Base-by-base conservation (phyloP, 495 filamentous ascomycete genomes). In the Aspergillus bertholletiae region DNA sequence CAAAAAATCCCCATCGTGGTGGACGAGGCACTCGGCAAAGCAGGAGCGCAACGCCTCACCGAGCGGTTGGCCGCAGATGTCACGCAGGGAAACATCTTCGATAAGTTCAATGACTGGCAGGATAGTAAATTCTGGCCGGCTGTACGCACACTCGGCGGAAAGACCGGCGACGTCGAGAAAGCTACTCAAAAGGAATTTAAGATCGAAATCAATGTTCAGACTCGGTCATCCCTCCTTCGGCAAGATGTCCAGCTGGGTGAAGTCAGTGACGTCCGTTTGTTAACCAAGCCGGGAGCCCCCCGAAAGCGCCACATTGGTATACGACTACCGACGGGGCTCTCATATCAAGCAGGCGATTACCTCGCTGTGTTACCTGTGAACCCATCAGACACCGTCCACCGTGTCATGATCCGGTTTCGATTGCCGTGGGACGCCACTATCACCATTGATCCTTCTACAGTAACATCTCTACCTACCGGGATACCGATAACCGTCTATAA, bases 71-170 rank as follows among this genome's bases (percentile, higher is more conserved):
- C 79, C 1, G 74, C 81, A 0, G 85, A 92, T 61, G 84, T 80
- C 39, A 81, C 84, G 7, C 63, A 76, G 12, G 81, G 79, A 1
- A 79, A 88, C 47, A 82, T 87, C 62, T 88, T 90, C 57, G 79
- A 76, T 24, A 81, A 84, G 48, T 90, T 92, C 59, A 88, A 90
- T 57, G 71, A 71, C 28, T 90, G 88, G 87, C 80, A 84, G 34
- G 84, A 88, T 58, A 70, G 77, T 0, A 61, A 74, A 3, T 73
- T 88, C 44, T 91, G 86, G 87, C 81, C 86, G 2, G 78, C 84
- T 5, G 66, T 83, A 17, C n/a, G n/a, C n/a, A n/a, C n/a, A 60
- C 73, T 15, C 70, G 73, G 37, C 77, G 74, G 35, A n/a, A 70
- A 69, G 45, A 46, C 13, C 20, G 15, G 67, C 11, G 51, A 65